phyloP scores from a whole-genome alignment of 169 alveolate species.

The Prorocentrum cordatum region DNA sequence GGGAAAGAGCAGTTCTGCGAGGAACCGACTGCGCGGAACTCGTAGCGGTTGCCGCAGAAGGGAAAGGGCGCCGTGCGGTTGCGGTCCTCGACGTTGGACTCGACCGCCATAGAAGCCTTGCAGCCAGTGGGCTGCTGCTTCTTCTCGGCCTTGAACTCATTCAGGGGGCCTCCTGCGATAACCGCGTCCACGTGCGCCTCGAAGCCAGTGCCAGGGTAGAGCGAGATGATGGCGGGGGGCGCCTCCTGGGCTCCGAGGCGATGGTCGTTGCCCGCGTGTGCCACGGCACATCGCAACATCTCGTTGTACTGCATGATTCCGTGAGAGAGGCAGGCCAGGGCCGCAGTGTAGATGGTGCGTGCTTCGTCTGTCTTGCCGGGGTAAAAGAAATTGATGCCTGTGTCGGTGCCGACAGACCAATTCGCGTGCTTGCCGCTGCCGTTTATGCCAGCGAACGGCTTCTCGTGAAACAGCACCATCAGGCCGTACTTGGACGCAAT shows the following conservation, averaged over 20 bases:
- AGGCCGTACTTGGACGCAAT: constrained; percentile 38
- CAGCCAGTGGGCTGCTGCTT: constrained; percentile 20
- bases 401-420: constrained; percentile 65
- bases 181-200: constrained; percentile 27
- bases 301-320: constrained; percentile 51
- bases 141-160: constrained; percentile 16
- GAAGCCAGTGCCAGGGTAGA: background rate
- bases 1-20: constrained; percentile 41
- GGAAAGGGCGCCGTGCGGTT: constrained; percentile 68
- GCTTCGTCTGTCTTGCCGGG: constrained; percentile 65
- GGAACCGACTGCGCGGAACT: constrained; percentile 49
- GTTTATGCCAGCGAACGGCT: constrained; percentile 64
- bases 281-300: constrained; percentile 50
- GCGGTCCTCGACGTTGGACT: constrained; percentile 49
- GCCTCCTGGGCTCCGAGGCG: constrained; percentile 35
- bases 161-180: constrained; percentile 15
- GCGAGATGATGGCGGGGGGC: constrained; percentile 60
- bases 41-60: constrained; percentile 64
- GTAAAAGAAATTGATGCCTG: constrained; percentile 53
- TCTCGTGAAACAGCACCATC: constrained; percentile 60
- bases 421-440: constrained; percentile 69
- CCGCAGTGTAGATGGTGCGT: constrained; percentile 11
- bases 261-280: constrained; percentile 52
- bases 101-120: constrained; percentile 26
- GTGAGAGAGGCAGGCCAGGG: constrained; percentile 35